Conservation (phyloP, 2,329 filamentous ascomycete species). For the Parascedosporium putredinis region DNA sequence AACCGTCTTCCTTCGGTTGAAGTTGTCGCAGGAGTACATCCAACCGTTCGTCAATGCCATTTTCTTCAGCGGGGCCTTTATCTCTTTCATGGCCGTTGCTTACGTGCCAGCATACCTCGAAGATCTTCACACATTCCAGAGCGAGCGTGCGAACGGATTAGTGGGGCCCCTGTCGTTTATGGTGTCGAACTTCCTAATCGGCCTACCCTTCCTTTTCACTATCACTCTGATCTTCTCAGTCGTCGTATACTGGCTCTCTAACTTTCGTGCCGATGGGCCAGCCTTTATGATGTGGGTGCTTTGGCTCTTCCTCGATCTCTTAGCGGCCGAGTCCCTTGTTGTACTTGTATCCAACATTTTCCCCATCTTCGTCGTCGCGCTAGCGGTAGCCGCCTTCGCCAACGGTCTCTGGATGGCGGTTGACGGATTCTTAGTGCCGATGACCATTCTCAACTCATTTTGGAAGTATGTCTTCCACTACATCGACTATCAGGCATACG, state of each 20-base stretch:
- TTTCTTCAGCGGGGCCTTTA: constrained; percentile 64
- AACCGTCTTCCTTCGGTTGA: constrained; percentile 71
- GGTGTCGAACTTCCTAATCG: constrained; percentile 71
- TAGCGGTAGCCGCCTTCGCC: constrained; percentile 72
- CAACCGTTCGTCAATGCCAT: constrained; percentile 77
- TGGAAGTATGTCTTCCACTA: constrained; percentile 84
- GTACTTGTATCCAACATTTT: constrained; percentile 64
- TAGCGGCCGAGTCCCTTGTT: constrained; percentile 74
- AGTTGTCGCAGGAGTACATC: constrained; percentile 59
- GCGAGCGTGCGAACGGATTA: constrained; percentile 73
- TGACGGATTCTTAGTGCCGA: constrained; percentile 69
- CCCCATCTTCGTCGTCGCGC: constrained; percentile 68
- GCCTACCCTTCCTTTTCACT: constrained; percentile 69
- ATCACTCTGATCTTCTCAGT: constrained; percentile 67
- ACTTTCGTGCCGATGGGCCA: constrained; percentile 54
- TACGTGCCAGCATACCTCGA: constrained; percentile 80
- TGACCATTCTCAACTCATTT: constrained; percentile 65
- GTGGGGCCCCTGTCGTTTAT: constrained; percentile 66
- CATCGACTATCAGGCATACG: constrained; percentile 78
- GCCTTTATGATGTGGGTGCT: constrained; percentile 71
- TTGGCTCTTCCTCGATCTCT: constrained; percentile 76
- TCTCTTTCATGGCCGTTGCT: constrained; percentile 74
- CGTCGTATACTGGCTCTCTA: constrained; percentile 70
- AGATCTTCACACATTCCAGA: constrained; percentile 60
- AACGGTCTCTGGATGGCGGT: constrained; percentile 89